phyloP scores from a whole-genome alignment of 2,329 filamentous ascomycete genomes.

The Fusarium mundagurra region DNA sequence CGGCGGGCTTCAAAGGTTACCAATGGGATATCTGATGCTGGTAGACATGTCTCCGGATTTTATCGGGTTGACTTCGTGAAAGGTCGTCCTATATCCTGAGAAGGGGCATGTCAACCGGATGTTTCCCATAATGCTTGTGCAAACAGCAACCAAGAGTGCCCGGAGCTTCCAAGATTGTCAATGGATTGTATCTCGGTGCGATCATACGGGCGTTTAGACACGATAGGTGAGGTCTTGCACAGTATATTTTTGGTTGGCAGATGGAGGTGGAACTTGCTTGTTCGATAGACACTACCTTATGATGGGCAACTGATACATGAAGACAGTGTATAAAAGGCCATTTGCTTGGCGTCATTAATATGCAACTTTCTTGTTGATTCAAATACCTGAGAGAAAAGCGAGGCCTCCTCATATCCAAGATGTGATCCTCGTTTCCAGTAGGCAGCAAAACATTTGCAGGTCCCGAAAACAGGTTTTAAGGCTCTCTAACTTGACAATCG shows the following conservation, averaged over 20 bases:
- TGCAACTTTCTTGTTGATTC: background rate
- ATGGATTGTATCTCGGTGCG: too few species aligned
- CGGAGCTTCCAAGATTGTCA: background rate
- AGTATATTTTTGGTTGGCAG: background rate
- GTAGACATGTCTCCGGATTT: background rate
- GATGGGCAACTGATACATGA: background rate
- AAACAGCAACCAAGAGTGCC: background rate
- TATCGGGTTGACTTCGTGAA: slow-evolving; percentile 6
- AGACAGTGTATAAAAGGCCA: too few species aligned
- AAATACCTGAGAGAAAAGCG: background rate
- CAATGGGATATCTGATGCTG: background rate
- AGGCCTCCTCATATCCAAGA: background rate
- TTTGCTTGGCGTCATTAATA: background rate
- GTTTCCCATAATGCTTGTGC: background rate
- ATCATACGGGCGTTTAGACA: background rate
- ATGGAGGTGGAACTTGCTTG: background rate
- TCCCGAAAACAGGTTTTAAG: background rate
- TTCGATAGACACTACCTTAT: background rate
- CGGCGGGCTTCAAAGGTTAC: background rate
- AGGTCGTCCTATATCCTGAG: background rate
- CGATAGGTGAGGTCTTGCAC: background rate
- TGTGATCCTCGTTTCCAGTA: background rate
- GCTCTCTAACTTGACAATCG: background rate
- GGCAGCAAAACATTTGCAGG: background rate
- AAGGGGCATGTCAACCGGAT: background rate